A percentile compares a stretch with the other conserved stretches of the same genome.
phyloP scores from a whole-genome alignment of 768 basidiomycete species.

The Pulveroboletus sp. region DNA sequence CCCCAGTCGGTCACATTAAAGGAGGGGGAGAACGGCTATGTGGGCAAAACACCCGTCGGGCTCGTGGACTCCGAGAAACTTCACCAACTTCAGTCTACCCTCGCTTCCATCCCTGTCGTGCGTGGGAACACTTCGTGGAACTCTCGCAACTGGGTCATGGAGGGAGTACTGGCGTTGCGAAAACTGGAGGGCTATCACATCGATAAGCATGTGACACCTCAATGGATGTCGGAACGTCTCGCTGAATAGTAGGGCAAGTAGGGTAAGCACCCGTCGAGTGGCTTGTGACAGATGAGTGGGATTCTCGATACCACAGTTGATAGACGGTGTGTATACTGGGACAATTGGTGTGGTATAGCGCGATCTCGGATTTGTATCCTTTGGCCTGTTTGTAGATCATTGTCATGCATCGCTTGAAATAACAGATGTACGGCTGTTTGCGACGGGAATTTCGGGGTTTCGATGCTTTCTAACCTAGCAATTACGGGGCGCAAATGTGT shows the following conservation, averaged over 20 bases:
- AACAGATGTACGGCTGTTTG: conserved; percentile 5
- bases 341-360: conserved; percentile 14
- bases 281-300: conserved; percentile 7
- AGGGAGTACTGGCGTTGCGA: conserved; percentile 26
- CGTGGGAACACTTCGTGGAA: conserved; percentile 27
- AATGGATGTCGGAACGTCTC: conserved; percentile 28
- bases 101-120: conserved; percentile 23
- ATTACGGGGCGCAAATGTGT: conserved; percentile 9
- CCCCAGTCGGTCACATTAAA: conserved; percentile 32
- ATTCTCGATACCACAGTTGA: conserved; percentile 21
- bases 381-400: conserved; percentile 14
- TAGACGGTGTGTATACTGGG: conserved; percentile 19
- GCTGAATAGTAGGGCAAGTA: conserved; percentile 27
- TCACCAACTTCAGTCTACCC: conserved; percentile 25
- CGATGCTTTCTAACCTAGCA: conserved; percentile 16
- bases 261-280: neutral
- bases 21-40: conserved; percentile 27
- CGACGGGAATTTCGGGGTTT: conserved; percentile 13
- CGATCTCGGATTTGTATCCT: conserved; percentile 23
- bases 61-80: conserved; percentile 27
- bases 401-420: conserved; percentile 7
- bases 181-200: conserved; percentile 26
- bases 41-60: conserved; percentile 21
- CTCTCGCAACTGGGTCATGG: conserved; percentile 30
- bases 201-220: conserved; percentile 27